phyloP scores from a whole-genome alignment of 2,329 filamentous ascomycete genomes.

The Sordariomycetes sp. region DNA sequence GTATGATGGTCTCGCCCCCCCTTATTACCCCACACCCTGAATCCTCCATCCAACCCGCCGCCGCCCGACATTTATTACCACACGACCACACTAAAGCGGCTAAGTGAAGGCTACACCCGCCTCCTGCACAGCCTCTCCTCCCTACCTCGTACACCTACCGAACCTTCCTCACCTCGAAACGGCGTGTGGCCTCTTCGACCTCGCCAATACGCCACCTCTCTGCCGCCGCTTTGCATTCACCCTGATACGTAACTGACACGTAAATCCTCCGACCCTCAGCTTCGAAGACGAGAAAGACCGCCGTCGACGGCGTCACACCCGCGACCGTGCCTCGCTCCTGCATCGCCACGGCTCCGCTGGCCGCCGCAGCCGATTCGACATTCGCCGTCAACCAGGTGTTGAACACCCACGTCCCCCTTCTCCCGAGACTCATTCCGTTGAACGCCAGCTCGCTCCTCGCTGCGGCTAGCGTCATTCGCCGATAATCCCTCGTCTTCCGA shows the following conservation, averaged over 20 bases:
- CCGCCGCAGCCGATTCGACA: not conserved
- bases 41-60: not conserved
- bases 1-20: not conserved
- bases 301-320: not conserved
- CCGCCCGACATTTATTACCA: conserved; percentile 1
- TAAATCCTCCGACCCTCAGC: not conserved
- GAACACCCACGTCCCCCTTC: not conserved
- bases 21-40: not conserved
- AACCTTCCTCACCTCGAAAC: not conserved
- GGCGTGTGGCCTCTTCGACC: not conserved
- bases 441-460: not conserved
- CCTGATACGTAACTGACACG: conserved; percentile 4
- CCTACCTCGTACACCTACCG: not conserved
- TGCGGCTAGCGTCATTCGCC: not conserved
- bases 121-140: conserved; percentile 4
- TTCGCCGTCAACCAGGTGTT: not conserved
- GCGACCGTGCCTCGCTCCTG: not conserved
- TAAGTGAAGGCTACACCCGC: not conserved
- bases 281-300: not conserved
- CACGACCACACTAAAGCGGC: conserved; percentile 4
- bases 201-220: not conserved
- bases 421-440: not conserved
- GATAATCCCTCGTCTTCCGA: not conserved
- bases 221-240: not conserved
- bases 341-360: not conserved